Evolutionary conservation across 2,329 filamentous ascomycete species (phyloP).

Genomic region (Alternaria brassicae): DNA sequence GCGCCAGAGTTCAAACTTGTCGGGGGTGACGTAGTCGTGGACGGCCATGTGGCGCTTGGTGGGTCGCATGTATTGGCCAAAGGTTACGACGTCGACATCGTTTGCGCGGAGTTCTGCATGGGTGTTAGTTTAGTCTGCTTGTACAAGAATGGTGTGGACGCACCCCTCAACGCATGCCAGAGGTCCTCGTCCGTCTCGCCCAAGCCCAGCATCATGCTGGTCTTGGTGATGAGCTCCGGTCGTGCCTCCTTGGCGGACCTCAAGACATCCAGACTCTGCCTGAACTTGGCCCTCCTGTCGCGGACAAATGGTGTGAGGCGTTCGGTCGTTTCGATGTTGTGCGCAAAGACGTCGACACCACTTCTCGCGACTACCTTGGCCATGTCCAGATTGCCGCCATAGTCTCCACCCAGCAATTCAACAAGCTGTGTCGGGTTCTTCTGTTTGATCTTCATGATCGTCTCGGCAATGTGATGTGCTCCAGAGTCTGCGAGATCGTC

Average conservation of each 20-base stretch:
- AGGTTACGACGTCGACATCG: slow-evolving; percentile 93
- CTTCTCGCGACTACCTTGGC: slow-evolving; percentile 83
- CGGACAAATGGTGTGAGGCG: slow-evolving; percentile 87
- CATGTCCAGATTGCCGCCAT: slow-evolving; percentile 83
- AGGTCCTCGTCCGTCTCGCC: slow-evolving; percentile 91
- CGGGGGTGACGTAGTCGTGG: slow-evolving; percentile 91
- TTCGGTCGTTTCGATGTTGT: slow-evolving; percentile 96
- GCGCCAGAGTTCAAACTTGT: slow-evolving; percentile 89
- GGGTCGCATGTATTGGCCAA: slow-evolving; percentile 99
- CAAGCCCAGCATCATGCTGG: slow-evolving; percentile 93
- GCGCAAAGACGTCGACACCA: slow-evolving; percentile 93
- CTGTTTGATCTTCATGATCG: slow-evolving; percentile 89
- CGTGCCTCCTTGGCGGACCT: slow-evolving; percentile 79
- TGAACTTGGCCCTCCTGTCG: slow-evolving; percentile 87
- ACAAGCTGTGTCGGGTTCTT: slow-evolving; percentile 75
- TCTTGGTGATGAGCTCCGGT: slow-evolving; percentile 92
- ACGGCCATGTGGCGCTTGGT: slow-evolving; percentile 98
- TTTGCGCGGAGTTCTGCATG: slow-evolving; percentile 74
- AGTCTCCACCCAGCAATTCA: slow-evolving; percentile 88
- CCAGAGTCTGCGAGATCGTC: slow-evolving; percentile 92
- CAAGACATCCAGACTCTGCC: slow-evolving; percentile 82
- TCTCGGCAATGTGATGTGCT: slow-evolving; percentile 89
- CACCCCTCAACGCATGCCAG: slow-evolving; percentile 75
- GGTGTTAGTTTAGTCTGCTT: slow-evolving; percentile 6
- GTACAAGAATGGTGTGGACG: background rate